Base-by-base conservation (phyloP, 2,329 filamentous ascomycete genomes). In the Colletotrichum gloeosporioides region DNA sequence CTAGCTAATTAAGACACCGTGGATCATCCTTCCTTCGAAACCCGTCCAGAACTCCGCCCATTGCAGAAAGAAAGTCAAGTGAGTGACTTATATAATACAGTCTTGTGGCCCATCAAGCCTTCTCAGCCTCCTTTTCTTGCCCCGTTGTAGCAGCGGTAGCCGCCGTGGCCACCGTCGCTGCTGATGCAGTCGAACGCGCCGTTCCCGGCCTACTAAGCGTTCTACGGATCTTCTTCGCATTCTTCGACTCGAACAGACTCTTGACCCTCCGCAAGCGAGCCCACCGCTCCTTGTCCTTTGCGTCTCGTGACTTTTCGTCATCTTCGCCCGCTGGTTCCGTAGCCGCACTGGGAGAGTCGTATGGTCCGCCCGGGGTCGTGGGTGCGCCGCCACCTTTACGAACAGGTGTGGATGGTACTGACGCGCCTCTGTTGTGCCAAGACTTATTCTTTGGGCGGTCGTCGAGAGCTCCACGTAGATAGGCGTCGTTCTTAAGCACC, bases 261-360 rank as follows among this genome's bases (percentile, higher is more conserved):
- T 94, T 94, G 74, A 95, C 93, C 74, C 91, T 90, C 80, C 92
- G 90, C 78, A 95, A 84, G 79, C 92, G 89, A n/a, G 92, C 90
- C 93, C 93, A 95, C 78, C 93, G 89, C 83, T 94, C 92, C 82
- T 94, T 94, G 77, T 95, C 93, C 81, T 93, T 93, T 61, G 86
- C 88, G 63, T 89, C 87, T 31, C 88, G 85, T 1, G 83, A 83
- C 53, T 85, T 86, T 62, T 89, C 87, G 25, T 90, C 86, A 12
- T 88, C 84, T 18, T 88, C 88, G 6, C 68, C 79, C 4, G 78
- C 82, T 9, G 78, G 78, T 4, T 77, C 80, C 6, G 79, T 73
- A 5, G 71, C 74, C n/a, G 76, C 73, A 1, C 75, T 77, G 1
- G 78, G 73, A 2, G 73, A 78, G 36, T 81, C 79, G 27, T 73